These are phyloP conservation scores for Pseudopyricularia javanii DNA, from an alignment of 2,329 filamentous ascomycete species.

Conservation along the genomic window DNA sequence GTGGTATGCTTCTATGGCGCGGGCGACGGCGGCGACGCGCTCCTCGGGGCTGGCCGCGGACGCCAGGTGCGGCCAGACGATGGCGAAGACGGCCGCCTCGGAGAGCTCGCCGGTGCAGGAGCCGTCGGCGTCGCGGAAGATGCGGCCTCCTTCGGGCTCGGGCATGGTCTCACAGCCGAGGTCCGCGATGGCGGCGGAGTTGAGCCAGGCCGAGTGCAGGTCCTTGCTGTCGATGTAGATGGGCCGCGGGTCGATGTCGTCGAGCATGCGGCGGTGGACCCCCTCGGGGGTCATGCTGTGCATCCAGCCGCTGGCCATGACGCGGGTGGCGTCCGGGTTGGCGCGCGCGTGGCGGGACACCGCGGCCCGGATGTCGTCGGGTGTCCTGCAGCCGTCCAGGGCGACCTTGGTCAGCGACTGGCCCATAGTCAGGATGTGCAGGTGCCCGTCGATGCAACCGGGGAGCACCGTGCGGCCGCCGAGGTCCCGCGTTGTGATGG, in stretches of 20 bases:
- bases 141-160: conserved; percentile 37
- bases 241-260: conserved; percentile 33
- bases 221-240: conserved; percentile 46
- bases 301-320: conserved; percentile 43
- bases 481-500: conserved; percentile 15
- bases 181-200: conserved; percentile 35
- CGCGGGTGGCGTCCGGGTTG: conserved; percentile 30
- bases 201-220: conserved; percentile 44
- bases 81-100: conserved; percentile 39
- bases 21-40: conserved; percentile 29
- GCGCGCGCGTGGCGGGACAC: conserved; percentile 30
- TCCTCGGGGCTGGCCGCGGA: conserved; percentile 32
- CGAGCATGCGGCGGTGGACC: conserved; percentile 35
- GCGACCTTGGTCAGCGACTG: conserved; percentile 38
- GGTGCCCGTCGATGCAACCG: conserved; percentile 45
- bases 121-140: conserved; percentile 33
- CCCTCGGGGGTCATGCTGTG: conserved; percentile 38
- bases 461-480: conserved; percentile 31
- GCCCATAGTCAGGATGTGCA: conserved; percentile 43
- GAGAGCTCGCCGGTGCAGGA: conserved; percentile 36
- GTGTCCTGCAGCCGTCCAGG: conserved; percentile 29
- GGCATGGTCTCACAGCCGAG: conserved; percentile 31
- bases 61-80: conserved; percentile 42
- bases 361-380: conserved; percentile 33
- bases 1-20: conserved; percentile 35